These are phyloP conservation scores for Penicillium capsulatum DNA, from an alignment of 2,329 filamentous ascomycete species.

Conservation along the genomic window DNA sequence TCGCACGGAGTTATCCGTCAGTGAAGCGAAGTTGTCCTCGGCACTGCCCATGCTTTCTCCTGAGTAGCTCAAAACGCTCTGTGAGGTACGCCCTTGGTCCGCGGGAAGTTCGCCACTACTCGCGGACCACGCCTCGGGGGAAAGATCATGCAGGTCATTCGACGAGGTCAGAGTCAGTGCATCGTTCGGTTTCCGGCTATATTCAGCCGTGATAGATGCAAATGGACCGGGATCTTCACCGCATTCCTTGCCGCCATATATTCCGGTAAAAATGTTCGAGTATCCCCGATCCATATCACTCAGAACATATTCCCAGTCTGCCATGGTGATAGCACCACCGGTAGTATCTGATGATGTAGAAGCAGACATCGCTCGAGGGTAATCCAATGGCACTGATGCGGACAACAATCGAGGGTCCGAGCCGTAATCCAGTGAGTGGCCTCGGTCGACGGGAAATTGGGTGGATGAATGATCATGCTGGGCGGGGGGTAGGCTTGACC, in stretches of 20 bases:
- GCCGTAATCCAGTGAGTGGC: constrained; percentile 19
- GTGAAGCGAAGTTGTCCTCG: constrained; percentile 40
- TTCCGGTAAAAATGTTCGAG: constrained; percentile 65
- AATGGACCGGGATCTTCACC: constrained; percentile 35
- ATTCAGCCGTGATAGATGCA: constrained; percentile 32
- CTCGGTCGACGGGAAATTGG: constrained; percentile 15
- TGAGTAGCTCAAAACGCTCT: constrained; percentile 57
- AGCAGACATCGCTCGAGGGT: constrained; percentile 33
- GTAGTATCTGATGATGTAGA: constrained; percentile 44
- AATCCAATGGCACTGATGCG: constrained; percentile 43
- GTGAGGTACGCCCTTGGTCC: constrained; percentile 36
- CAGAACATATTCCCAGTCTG: constrained; percentile 79
- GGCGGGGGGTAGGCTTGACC: constrained; percentile 24
- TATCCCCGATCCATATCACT: constrained; percentile 74
- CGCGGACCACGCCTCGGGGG: constrained; percentile 38
- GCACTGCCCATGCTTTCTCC: constrained; percentile 57
- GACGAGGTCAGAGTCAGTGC: constrained; percentile 17
- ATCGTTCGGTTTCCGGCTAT: constrained; percentile 26
- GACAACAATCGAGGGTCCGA: constrained; percentile 44
- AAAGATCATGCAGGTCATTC: constrained; percentile 35
- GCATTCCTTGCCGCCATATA: constrained; percentile 45
- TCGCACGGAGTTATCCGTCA: constrained; percentile 20
- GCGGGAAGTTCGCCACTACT: constrained; percentile 36
- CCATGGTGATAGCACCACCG: constrained; percentile 49
- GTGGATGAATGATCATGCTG: constrained; percentile 20